Evolutionary conservation across 2,329 filamentous ascomycete genomes (phyloP).

Genomic region (Fusarium luffae): DNA sequence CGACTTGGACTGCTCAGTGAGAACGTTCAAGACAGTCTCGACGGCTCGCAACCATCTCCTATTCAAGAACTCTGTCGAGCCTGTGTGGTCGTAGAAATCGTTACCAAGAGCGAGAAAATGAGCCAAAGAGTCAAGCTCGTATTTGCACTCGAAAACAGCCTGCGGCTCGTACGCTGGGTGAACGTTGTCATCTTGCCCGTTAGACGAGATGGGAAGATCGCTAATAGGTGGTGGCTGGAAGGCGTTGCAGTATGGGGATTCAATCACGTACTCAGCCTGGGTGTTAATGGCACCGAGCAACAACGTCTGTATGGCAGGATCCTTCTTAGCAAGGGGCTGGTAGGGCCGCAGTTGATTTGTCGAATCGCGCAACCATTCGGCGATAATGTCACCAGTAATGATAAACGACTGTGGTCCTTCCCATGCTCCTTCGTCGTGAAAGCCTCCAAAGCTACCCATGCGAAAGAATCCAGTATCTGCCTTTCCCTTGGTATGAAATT

Average conservation of each 20-base stretch:
- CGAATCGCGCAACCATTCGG: constrained; percentile 91
- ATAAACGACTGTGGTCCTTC: constrained; percentile 90
- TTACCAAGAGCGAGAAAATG: constrained; percentile 89
- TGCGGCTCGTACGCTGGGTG: constrained; percentile 87
- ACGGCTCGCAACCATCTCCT: constrained; percentile 82
- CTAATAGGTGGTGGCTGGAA: constrained; percentile 94
- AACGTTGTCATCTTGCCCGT: constrained; percentile 85
- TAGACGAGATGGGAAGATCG: constrained; percentile 75
- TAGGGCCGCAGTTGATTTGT: constrained; percentile 95
- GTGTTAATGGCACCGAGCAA: constrained; percentile 96
- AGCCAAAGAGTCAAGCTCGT: constrained; percentile 94
- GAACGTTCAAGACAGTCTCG: constrained; percentile 76
- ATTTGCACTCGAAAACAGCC: constrained; percentile 97
- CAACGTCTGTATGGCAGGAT: constrained; percentile 79
- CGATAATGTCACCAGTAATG: constrained; percentile 92
- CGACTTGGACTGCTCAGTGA: constrained; percentile 80
- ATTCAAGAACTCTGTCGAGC: constrained; percentile 81
- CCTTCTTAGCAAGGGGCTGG: constrained; percentile 83
- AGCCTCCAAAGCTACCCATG: constrained; percentile 46
- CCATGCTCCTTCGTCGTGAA: constrained; percentile 72
- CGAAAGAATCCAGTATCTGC: constrained; percentile 54
- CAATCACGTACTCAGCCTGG: constrained; percentile 93
- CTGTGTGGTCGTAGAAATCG: constrained; percentile 84
- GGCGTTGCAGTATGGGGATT: constrained; percentile 96
- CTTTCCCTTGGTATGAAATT: constrained; percentile 80